These are phyloP conservation scores for Cystobasidium tubakii DNA, from an alignment of 768 basidiomycete genomes.

Conservation along the genomic window DNA sequence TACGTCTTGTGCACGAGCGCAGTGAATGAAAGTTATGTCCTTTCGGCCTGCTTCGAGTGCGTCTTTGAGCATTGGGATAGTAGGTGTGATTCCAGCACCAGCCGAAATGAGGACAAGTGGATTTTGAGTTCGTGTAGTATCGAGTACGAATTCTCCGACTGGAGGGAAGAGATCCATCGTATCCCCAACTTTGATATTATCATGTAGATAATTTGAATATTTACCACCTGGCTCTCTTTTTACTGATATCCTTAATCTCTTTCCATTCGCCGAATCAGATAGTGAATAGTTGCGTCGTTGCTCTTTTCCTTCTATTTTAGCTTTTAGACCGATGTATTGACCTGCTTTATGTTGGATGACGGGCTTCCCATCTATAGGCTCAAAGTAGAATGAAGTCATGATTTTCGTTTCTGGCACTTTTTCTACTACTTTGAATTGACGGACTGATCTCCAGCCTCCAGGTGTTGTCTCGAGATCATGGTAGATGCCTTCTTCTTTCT, in stretches of 20 bases:
- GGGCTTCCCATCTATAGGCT: not conserved
- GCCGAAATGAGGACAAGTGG: not conserved
- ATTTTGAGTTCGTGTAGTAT: not conserved
- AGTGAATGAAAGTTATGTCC: not conserved
- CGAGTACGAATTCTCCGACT: not conserved
- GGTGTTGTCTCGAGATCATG: not conserved
- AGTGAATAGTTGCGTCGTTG: not conserved
- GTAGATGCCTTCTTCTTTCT: not conserved
- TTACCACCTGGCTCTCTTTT: slow-evolving; percentile 1
- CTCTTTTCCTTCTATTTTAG: not conserved
- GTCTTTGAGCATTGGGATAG: not conserved
- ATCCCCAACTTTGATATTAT: not conserved
- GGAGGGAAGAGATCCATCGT: not conserved
- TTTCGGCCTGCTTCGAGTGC: not conserved
- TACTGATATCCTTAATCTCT: not conserved
- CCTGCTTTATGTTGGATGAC: not conserved
- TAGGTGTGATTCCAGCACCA: slow-evolving; percentile 1
- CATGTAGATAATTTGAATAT: not conserved
- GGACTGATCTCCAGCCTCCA: not conserved
- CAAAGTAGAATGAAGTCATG: slow-evolving; percentile 7
- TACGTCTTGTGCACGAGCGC: not conserved
- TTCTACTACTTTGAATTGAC: not conserved
- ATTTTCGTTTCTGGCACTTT: not conserved
- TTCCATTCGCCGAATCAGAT: not conserved
- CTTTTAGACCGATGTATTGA: not conserved